Conservation (phyloP, 305 asterid genomes). For the Fraxinus paxiana region DNA sequence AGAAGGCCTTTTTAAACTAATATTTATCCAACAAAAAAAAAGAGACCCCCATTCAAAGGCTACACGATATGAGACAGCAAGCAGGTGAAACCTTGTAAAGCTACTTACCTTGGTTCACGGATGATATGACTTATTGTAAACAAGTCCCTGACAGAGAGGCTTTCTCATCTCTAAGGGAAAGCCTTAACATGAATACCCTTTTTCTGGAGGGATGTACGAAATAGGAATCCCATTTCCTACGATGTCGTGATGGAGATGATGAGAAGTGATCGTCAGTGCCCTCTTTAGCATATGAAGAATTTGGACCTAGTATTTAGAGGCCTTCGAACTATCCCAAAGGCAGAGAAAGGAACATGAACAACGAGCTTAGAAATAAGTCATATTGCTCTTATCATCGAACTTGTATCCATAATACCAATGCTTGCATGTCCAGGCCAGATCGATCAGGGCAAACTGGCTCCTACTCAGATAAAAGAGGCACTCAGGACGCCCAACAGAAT, state of each 20-base stretch:
- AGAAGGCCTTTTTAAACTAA: no score
- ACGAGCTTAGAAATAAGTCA: neutral
- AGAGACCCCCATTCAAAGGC: neutral
- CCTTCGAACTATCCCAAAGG: neutral
- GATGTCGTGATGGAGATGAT: neutral
- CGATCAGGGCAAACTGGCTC: neutral
- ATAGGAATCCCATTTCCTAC: neutral
- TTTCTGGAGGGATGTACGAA: no score
- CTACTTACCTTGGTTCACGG: neutral
- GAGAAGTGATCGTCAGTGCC: neutral
- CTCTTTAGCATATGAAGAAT: neutral
- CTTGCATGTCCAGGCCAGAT: neutral
- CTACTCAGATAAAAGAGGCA: no score
- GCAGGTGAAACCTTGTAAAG: neutral
- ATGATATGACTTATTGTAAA: neutral
- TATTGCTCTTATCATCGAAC: neutral
- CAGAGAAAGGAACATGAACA: neutral
- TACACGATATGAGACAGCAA: neutral
- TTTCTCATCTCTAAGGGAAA: neutral
- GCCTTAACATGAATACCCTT: neutral
- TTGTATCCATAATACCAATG: neutral
- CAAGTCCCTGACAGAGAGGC: neutral
- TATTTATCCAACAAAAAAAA: no score
- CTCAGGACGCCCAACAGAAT: no score
- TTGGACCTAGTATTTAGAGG: neutral